Evolutionary conservation across 2,329 filamentous ascomycete genomes (phyloP), one percentile per base, ranked within the genome.

Genomic region (Eutypa lata): DNA sequence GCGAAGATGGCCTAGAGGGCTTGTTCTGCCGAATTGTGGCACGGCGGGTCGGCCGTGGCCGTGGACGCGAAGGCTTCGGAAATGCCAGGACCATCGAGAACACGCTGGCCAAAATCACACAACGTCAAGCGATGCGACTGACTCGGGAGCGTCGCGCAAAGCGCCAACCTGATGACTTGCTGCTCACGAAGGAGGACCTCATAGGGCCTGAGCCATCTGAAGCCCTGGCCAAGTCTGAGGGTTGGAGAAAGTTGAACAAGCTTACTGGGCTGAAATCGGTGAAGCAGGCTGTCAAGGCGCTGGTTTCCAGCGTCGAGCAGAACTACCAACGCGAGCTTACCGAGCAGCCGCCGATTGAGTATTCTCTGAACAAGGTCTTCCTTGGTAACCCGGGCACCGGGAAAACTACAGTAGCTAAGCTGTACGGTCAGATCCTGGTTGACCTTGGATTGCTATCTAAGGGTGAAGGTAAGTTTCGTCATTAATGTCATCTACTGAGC

Each of bases 11-110:
- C 0, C 53, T 73, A 0, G 62, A 66, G 1, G 88, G 88, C 0
- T 73, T 90, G 0, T 91, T 83, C 56, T 77, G 77, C 49, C 81
- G 86, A 0, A 87, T 91, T 18, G 78, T 80, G 0, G 72, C 80
- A 3, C 76, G 83, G 0, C 74, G 88, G 1, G 68, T 91, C 13
- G 87, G 87, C 0, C 73, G 78, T 7, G 78, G 80, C 0, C 80
- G 88, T 0, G 87, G 84, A 0, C 76, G 76, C 1, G 78, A 84
- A 26, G 87, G 88, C 0, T 92, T 91, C 54, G 88, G 86, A 0
- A 92, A 93, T 59, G 89, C 89, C 0, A 75, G 89, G 1, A 77
- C 83, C 0, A 71, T 91, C 0, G 82, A 91, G 45, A 91, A 90
- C 58, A 65, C 68, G 0, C 68, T 88, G 1, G 68, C 76, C 0